A percentile compares a stretch with the other conserved stretches of the same genome.
phyloP scores from a whole-genome alignment of 306 rosid genomes.

The Lathyrus tuberosus region DNA sequence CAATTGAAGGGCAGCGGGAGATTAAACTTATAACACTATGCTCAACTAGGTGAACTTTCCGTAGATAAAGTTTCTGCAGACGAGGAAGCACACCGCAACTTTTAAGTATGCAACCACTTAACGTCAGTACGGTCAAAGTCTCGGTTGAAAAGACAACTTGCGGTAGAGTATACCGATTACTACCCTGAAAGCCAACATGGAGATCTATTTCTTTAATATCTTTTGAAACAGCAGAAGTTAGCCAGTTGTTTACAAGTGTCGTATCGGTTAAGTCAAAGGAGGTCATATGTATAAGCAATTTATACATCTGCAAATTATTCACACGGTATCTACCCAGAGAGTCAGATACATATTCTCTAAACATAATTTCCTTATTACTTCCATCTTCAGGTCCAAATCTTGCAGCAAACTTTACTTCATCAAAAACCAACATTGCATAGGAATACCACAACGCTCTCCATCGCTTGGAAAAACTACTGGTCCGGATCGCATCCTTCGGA shows the following conservation, averaged over 20 bases:
- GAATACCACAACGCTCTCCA: conserved; percentile 64
- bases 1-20: conserved; percentile 48
- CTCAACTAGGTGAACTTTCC: conserved; percentile 21
- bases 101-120: conserved; percentile 43
- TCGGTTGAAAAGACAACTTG: conserved; percentile 14
- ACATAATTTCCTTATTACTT: conserved; percentile 4
- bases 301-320: conserved; percentile 22
- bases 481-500: conserved; percentile 49
- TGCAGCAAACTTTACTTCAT: conserved; percentile 40
- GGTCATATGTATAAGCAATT: conserved; percentile 41
- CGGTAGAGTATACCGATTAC: conserved; percentile 33
- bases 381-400: conserved; percentile 24
- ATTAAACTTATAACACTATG: conserved; percentile 38
- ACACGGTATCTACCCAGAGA: conserved; percentile 16
- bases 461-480: conserved; percentile 56
- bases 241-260: conserved; percentile 31
- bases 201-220: conserved; percentile 50
- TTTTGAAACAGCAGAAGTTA: conserved; percentile 6
- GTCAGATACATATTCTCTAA: conserved; percentile 33
- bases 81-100: conserved; percentile 34
- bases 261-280: conserved; percentile 25
- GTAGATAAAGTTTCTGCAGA: conserved; percentile 47
- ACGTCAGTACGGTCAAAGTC: conserved; percentile 40
- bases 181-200: conserved; percentile 18
- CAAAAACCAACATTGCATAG: conserved; percentile 47